phyloP scores from a whole-genome alignment of 495 filamentous ascomycete species.

The Trichoderma asperelloides region DNA sequence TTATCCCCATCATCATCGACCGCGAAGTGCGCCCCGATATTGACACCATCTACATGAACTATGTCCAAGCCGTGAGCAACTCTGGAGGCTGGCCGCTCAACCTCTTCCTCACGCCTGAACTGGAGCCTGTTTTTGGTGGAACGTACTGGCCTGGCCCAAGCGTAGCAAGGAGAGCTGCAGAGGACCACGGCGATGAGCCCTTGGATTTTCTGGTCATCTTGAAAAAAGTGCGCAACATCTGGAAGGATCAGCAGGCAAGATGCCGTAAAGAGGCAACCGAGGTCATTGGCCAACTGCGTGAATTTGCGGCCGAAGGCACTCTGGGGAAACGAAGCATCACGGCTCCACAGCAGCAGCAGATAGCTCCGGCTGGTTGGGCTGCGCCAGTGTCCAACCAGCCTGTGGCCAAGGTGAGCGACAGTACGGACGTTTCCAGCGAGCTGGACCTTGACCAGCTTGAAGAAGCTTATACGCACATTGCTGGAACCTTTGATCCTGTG shows the following conservation, averaged over 20 bases:
- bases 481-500: conserved; percentile 63
- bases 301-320: conserved; percentile 82
- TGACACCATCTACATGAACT: conserved; percentile 97
- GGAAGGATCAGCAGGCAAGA: conserved; percentile 73
- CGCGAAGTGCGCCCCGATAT: conserved; percentile 92
- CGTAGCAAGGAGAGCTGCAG: conserved; percentile 19
- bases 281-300: conserved; percentile 67
- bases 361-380: not conserved
- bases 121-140: conserved; percentile 91
- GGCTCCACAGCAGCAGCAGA: conserved; percentile 11
- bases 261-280: conserved; percentile 75
- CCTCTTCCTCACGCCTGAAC: conserved; percentile 86
- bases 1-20: conserved; percentile 90
- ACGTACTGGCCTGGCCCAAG: conserved; percentile 84
- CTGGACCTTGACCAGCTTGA: conserved; percentile 88
- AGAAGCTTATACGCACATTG: conserved; percentile 76
- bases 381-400: not conserved
- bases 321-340: conserved; percentile 36
- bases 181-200: conserved; percentile 35
- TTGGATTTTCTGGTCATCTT: conserved; percentile 73
- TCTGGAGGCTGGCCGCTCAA: conserved; percentile 95
- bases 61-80: conserved; percentile 86
- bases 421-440: conserved; percentile 27
- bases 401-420: conserved; percentile 25
- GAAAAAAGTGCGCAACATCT: conserved; percentile 69